These are phyloP conservation scores for Suhomyces kunorum DNA, from an alignment of 1,139 yeast genomes.

Conservation along the genomic window DNA sequence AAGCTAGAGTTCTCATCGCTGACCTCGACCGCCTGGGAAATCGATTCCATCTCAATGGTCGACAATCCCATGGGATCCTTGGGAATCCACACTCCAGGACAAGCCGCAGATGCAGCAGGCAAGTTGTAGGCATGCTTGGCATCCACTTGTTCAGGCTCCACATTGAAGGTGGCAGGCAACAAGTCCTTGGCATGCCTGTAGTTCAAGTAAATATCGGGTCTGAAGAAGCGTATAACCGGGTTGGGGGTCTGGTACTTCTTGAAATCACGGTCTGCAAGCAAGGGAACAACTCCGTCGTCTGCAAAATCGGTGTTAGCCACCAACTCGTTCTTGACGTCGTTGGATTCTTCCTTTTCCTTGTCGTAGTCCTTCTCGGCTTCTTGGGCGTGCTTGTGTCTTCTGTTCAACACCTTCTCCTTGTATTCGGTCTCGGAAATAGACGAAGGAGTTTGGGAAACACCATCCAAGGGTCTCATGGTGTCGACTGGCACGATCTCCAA, in stretches of 20 bases:
- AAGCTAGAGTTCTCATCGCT: constrained; percentile 69
- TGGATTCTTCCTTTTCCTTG: constrained; percentile 23
- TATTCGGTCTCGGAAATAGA: constrained; percentile 38
- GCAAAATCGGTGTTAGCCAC: constrained; percentile 17
- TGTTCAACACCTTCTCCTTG: constrained; percentile 33
- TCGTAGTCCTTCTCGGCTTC: constrained; percentile 17
- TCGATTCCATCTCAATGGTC: constrained; percentile 52
- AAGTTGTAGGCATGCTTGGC: constrained; percentile 55
- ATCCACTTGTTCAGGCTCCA: constrained; percentile 33
- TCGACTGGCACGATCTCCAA: constrained; percentile 61
- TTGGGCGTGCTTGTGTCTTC: constrained; percentile 16
- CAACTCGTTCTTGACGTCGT: constrained; percentile 27
- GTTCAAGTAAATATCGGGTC: constrained; percentile 67
- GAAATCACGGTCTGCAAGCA: constrained; percentile 57
- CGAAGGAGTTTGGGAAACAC: constrained; percentile 57
- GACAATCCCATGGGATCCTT: constrained; percentile 83
- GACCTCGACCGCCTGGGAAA: constrained; percentile 50
- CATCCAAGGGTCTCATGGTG: constrained; percentile 70
- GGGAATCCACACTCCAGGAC: constrained; percentile 87
- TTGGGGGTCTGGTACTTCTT: constrained; percentile 33
- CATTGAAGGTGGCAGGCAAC: constrained; percentile 52
- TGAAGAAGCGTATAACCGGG: constrained; percentile 48
- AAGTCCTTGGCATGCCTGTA: constrained; percentile 54
- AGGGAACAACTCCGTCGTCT: constrained; percentile 33
- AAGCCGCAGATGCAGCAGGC: constrained; percentile 67